Base-by-base conservation (phyloP, 1,139 yeast species). In the Yamadazyma jaroonii region DNA sequence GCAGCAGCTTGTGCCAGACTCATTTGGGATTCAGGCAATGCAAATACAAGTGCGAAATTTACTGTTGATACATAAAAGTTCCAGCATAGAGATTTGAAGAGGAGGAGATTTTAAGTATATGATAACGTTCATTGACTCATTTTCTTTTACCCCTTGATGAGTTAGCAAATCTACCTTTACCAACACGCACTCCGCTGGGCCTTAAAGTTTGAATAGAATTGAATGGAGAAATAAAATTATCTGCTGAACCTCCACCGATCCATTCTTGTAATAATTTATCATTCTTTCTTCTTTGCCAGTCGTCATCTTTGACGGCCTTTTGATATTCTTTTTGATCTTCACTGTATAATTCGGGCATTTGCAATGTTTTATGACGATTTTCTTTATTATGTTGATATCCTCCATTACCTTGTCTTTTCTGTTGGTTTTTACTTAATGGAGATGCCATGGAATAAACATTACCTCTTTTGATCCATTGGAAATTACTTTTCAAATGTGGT, bases 311-410 rank as follows among this genome's bases (percentile, higher is more conserved):
- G 41, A 90, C 61, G 2, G 96, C 95, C 57, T 84, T 82, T 50
- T 79, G 81, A 60, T 92, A 94, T 61, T 92, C 98, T 54, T 84
- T 85, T 64, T 92, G 97, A 61, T 94, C 99, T 59, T 87, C 97
- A 49, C 95, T 76, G 43, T 89, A 74, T 34, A 86, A 72, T 17
- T 73, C 59, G n/a, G 77, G 79, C 25, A 72, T 72, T 39, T 69
- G 77, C 40, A 67, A 53, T 29, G 74, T 68, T 48, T 74, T 77
- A 46, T 73, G 75, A 43, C 81, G 73, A 48, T 79, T 79, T 37
- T 77, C 70, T 46, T 75, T 75, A 51, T 77, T 76, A 54, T 84
- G 92, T 48, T 80, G 86, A 56, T 64, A 78, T 3, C 94, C 94
- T 34, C 79, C 84, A 47, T 80, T 80, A 22, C 94, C 94, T 52